Evolutionary conservation across 2,329 filamentous ascomycete genomes (phyloP).

Genomic region (Escovopsis weberi): DNA sequence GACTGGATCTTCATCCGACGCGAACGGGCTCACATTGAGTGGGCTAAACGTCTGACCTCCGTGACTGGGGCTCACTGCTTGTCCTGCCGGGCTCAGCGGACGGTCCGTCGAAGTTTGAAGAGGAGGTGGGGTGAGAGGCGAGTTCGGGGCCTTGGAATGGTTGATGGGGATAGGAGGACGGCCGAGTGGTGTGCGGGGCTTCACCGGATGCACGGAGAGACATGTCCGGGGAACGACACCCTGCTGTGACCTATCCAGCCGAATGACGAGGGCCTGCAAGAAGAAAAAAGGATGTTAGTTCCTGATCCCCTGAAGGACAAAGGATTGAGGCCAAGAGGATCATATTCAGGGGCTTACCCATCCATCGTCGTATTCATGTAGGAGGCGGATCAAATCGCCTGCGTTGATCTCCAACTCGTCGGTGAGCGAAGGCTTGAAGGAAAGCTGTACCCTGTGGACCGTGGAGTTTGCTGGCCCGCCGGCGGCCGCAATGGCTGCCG

Average conservation of each 20-base stretch:
- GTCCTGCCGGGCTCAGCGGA: conserved; percentile 25
- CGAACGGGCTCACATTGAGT: no score
- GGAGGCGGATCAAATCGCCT: conserved; percentile 72
- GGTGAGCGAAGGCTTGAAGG: conserved; percentile 83
- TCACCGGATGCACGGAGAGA: conserved; percentile 80
- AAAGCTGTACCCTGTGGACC: conserved; percentile 85
- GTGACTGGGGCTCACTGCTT: conserved; percentile 24
- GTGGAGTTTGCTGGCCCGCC: conserved; percentile 44
- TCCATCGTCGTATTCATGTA: conserved; percentile 96
- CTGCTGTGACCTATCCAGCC: conserved; percentile 78
- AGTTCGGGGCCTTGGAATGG: conserved; percentile 15
- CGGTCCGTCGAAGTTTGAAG: conserved; percentile 21
- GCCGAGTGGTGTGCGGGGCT: conserved; percentile 51
- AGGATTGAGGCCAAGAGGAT: no score
- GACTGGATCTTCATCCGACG: no score
- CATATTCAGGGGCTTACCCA: conserved; percentile 52
- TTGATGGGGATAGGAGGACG: conserved; percentile 32
- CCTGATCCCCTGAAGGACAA: no score
- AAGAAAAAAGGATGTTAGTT: not conserved
- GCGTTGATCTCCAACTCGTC: conserved; percentile 75
- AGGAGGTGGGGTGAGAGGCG: conserved; percentile 25
- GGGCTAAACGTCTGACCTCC: conserved; percentile 32
- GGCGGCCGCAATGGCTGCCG: conserved; percentile 46
- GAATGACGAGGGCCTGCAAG: conserved; percentile 63
- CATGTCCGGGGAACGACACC: conserved; percentile 91